Evolutionary conservation across 331 rosid genomes (phyloP), one percentile per base, ranked within the genome.

Genomic region (Quercus tomentella): DNA sequence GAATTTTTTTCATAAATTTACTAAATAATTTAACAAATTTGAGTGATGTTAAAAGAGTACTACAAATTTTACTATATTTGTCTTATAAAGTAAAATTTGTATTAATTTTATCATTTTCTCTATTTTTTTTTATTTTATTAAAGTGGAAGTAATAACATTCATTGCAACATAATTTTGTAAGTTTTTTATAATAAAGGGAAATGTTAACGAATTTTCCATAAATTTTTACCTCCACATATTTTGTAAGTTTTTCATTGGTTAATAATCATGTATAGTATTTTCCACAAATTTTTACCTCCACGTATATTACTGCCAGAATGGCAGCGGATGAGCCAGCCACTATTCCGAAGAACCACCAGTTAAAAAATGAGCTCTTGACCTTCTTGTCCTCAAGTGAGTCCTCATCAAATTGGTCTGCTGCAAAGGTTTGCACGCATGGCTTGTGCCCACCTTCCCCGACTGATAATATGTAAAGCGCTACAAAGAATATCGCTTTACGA

Each of bases 391-490:
- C 14, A 41, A 89, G 80, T 82, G 88, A 78, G 37, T 80, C 91
- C 0, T 91, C 97, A 7, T 80, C 77, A 12, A 92, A 92, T 4
- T 92, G 93, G 76, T 89, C 92, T 14, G 94, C 94, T 1, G 92
- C 94, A 10, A 89, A 92, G 30, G 94, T 92, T 45, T 89, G 94
- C 5, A 88, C 94, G 16, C 97, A 89, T 0, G 97, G 97, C 77
- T 84, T 89, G 71, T 89, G 92, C 1, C 97, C 97, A 1, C 87
- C 94, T 43, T 83, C 88, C 0, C 97, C 94, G 7, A 87, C 14
- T 43, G 94, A 72, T 0, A 89, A 70, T 57, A 77, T 72, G 68
- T 92, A 88, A 41, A 41, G 49, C 10, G 49, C 49, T 41, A 41
- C 49, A 41, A 41, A 41, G 49, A 41, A 41, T 41, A 88, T 62